Evolutionary conservation across 768 basidiomycete species (phyloP).

Genomic region (Leccinum imitatum): DNA sequence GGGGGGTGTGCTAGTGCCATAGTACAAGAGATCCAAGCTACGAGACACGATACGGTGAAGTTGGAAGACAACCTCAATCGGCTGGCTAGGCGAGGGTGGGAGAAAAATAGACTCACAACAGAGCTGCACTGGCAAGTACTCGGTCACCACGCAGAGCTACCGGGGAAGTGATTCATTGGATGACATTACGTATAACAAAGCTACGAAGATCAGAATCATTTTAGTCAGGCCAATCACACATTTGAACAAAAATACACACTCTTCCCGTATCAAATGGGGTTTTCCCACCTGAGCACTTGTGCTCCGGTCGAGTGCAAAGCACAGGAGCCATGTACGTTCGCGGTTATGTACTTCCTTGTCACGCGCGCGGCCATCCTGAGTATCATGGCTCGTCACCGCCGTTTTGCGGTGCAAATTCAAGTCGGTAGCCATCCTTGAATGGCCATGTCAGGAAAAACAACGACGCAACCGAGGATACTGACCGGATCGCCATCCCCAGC

Average conservation of each 20-base stretch:
- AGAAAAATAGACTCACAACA: conserved; percentile 48
- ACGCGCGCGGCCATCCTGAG: conserved; percentile 75
- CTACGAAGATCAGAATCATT: conserved; percentile 36
- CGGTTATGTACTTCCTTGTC: conserved; percentile 90
- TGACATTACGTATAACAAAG: conserved; percentile 83
- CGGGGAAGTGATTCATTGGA: conserved; percentile 70
- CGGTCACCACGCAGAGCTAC: conserved; percentile 63
- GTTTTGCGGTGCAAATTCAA: conserved; percentile 93
- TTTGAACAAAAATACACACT: conserved; percentile 51
- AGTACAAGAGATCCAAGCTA: conserved; percentile 88
- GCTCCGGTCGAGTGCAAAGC: conserved; percentile 84
- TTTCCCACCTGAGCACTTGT: conserved; percentile 97
- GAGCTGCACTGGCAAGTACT: conserved; percentile 60
- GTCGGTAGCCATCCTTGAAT: conserved; percentile 86
- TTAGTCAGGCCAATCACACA: not conserved
- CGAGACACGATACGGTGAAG: conserved; percentile 87
- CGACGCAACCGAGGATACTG: conserved; percentile 16
- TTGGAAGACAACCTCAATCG: conserved; percentile 27
- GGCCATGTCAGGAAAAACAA: conserved; percentile 11
- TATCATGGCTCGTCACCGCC: conserved; percentile 53
- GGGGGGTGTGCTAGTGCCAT: conserved; percentile 72
- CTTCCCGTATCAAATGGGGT: conserved; percentile 89
- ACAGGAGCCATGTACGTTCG: conserved; percentile 91
- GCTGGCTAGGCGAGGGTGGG: not conserved
- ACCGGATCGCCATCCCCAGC: conserved; percentile 85